Conservation (phyloP, 1,284 basidiomycete species). For the Trichosporon asahii region DNA sequence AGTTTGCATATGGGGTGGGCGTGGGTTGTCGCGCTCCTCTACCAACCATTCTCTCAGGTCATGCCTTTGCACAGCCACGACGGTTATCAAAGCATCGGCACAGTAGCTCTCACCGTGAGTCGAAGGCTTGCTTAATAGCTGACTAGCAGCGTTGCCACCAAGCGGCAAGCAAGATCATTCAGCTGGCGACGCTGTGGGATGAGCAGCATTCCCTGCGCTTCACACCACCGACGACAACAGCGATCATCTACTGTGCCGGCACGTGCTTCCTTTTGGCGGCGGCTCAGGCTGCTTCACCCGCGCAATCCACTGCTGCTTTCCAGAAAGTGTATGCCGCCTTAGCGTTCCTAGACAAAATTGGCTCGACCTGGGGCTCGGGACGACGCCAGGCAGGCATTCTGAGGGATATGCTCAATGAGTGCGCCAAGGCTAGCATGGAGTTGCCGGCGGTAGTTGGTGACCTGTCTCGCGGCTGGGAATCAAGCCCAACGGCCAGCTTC, state of each 20-base stretch:
- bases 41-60: conserved; percentile 57
- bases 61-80: neutral
- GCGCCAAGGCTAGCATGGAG: conserved; percentile 11
- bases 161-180: conserved; percentile 64
- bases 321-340: conserved; percentile 18
- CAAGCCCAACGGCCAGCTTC: neutral
- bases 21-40: conserved; percentile 64
- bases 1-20: conserved; percentile 64
- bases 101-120: conserved; percentile 19
- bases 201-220: conserved; percentile 61
- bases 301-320: conserved; percentile 12
- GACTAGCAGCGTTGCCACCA: conserved; percentile 57
- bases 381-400: conserved; percentile 18
- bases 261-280: conserved; percentile 46
- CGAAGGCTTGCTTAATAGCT: neutral
- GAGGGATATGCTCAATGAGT: conserved; percentile 15
- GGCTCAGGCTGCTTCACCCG: conserved; percentile 13
- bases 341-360: conserved; percentile 11
- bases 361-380: conserved; percentile 16
- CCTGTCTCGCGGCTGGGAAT: neutral
- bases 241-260: conserved; percentile 64
- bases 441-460: conserved; percentile 11
- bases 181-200: conserved; percentile 60
- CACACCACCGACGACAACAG: conserved; percentile 62
- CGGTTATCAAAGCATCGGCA: conserved; percentile 5